Conservation (phyloP, 768 basidiomycete species). For the Tephrocybe rancida region DNA sequence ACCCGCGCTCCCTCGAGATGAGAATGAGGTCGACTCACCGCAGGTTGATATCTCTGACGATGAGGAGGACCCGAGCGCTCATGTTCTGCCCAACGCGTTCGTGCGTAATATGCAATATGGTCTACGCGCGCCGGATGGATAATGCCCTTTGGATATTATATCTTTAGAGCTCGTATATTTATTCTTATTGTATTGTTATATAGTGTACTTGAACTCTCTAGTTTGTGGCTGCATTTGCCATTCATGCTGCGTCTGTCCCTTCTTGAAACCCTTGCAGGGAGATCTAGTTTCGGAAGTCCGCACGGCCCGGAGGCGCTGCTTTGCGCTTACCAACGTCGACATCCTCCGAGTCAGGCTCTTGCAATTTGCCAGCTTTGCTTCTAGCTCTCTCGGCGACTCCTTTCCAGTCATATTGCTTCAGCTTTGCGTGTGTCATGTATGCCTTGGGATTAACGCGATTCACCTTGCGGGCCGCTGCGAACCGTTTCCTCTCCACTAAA, state of each 20-base stretch:
- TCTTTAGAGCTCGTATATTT: slow-evolving; percentile 13
- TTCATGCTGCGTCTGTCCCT: neutral
- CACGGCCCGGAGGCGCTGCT: too few species aligned
- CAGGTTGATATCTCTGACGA: slow-evolving; percentile 7
- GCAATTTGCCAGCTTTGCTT: too few species aligned
- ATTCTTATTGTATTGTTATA: slow-evolving; percentile 17
- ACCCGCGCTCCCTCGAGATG: neutral
- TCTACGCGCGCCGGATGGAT: slow-evolving; percentile 7
- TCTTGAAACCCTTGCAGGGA: too few species aligned
- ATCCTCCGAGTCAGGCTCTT: too few species aligned
- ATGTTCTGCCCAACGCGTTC: slow-evolving; percentile 18
- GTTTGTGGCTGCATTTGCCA: neutral
- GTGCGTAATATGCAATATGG: slow-evolving; percentile 23
- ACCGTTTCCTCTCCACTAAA: neutral
- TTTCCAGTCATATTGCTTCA: too few species aligned
- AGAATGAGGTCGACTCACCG: neutral
- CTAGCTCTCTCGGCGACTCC: too few species aligned
- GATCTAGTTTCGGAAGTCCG: too few species aligned
- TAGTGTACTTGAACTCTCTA: neutral
- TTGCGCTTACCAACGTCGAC: too few species aligned
- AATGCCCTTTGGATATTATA: neutral
- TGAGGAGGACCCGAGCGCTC: slow-evolving; percentile 11
- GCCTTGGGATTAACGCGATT: too few species aligned
- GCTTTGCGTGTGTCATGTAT: too few species aligned
- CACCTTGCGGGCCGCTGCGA: neutral